Base-by-base conservation (phyloP, 805 yeast species). In the Tetrapisispora iriomotensis region DNA sequence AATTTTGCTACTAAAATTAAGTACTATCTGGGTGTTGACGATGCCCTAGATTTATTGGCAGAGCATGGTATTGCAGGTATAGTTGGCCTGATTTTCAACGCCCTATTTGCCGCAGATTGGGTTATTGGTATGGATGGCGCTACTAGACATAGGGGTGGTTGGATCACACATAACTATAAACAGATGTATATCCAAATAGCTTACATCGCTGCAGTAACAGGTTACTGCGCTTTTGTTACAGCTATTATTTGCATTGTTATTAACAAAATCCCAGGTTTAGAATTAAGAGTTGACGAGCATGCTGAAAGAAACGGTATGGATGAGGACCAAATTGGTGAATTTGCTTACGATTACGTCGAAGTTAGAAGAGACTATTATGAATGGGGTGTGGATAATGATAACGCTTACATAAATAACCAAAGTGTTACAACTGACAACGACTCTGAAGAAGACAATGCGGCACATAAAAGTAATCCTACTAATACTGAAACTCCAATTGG, bases 61-160 rank as follows among this genome's bases (percentile, higher is more conserved):
- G 97, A 90, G 75, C 98, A 90, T 79, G 97, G 96, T 36, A 72
- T 90, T 51, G 97, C 96, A 0, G 98, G 98, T 24, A 72, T 88
- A 34, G 71, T 90, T 34, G 97, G 98, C 0, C 69, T 88, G 35
- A 42, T 90, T n/a, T 87, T 86, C 66, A 87, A 86, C 56, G 96
- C 84, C 0, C 56, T 90, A 1, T 88, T 92, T 56, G 96, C 84
- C 13, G 84, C 88, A 6, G 74, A 82, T 40, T 82, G 85, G 61
- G 94, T 92, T 39, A 74, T 90, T 45, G 96, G 95, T 13, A 80
- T 86, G 60, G 97, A 90, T 57, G 94, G 94, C 19, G 74, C 70
- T 34, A 80, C 94, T 6, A 82, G 71, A 38, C 95, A 85, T 53
- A 72, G 64, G 4, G 97, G 97, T 49, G 98, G 97, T 9, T 90